Evolutionary conservation across 176 grass and related monocot species (phyloP).

Genomic region (Triticum dicoccoides): DNA sequence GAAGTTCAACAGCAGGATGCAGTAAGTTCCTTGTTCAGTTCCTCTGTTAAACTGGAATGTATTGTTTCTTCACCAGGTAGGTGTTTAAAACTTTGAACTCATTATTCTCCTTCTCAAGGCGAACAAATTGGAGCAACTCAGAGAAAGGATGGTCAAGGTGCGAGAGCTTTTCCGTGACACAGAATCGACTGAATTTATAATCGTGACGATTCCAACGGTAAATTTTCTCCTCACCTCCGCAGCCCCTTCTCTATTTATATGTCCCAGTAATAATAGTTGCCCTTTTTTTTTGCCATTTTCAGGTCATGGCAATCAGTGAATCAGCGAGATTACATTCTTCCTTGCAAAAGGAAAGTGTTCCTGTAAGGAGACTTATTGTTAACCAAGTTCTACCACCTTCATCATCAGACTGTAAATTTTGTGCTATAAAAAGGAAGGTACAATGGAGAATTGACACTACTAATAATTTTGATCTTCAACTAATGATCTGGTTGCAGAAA

Average conservation of each 20-base stretch:
- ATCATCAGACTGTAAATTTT: constrained; percentile 90
- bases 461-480: background rate
- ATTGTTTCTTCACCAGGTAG: constrained; percentile 20
- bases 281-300: background rate
- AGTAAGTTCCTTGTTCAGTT: constrained; percentile 45
- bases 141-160: constrained; percentile 93
- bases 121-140: constrained; percentile 84
- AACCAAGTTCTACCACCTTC: constrained; percentile 96
- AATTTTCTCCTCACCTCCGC: background rate
- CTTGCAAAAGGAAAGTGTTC: constrained; percentile 87
- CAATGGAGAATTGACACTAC: background rate
- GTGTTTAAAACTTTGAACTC: background rate
- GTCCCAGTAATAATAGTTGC: background rate
- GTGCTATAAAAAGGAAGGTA: constrained; percentile 99
- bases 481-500: background rate
- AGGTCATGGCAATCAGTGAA: constrained; percentile 95
- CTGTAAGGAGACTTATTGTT: constrained; percentile 81
- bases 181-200: constrained; percentile 91
- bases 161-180: constrained; percentile 84
- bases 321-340: constrained; percentile 80
- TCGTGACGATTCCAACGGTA: constrained; percentile 97
- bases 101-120: constrained; percentile 37
- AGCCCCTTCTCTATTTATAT: constrained; percentile 1
- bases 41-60: background rate
- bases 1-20: constrained; percentile 69